A percentile compares a stretch with the other conserved stretches of the same genome.
Conservation (phyloP, 768 basidiomycete species). For the Suillus discolor region DNA sequence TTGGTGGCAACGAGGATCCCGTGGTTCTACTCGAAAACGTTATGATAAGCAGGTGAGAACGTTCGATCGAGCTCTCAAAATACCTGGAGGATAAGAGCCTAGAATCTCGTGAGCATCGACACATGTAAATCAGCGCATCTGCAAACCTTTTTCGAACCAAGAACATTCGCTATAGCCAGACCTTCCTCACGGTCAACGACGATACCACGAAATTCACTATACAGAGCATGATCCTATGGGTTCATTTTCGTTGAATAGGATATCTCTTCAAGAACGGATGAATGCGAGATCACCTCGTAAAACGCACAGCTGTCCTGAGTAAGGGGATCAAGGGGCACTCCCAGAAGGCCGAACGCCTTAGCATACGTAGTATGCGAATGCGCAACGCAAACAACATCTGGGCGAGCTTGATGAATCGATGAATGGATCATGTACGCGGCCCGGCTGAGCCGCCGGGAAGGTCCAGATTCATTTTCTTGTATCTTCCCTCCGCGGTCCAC, state of each 20-base stretch:
- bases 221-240: constrained; percentile 30
- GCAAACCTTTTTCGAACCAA: constrained; percentile 28
- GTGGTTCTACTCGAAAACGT: constrained; percentile 23
- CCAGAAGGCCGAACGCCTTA: constrained; percentile 39
- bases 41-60: background rate
- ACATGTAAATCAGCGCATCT: background rate
- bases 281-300: constrained; percentile 24
- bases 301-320: constrained; percentile 39
- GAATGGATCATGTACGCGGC: constrained; percentile 42
- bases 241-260: background rate
- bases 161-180: constrained; percentile 29
- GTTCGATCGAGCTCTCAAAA: background rate
- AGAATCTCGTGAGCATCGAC: background rate
- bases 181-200: constrained; percentile 37
- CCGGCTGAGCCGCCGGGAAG: constrained; percentile 35
- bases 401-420: constrained; percentile 36
- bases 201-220: constrained; percentile 38
- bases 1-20: constrained; percentile 26
- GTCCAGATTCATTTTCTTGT: constrained; percentile 34
- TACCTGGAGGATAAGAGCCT: constrained; percentile 28
- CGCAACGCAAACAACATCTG: constrained; percentile 37
- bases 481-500: constrained; percentile 43
- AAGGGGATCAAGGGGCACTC: constrained; percentile 31
- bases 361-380: constrained; percentile 39
- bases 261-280: background rate